phyloP scores from a whole-genome alignment of 1,139 yeast genomes.

The Lodderomyces oxycetoniae region DNA sequence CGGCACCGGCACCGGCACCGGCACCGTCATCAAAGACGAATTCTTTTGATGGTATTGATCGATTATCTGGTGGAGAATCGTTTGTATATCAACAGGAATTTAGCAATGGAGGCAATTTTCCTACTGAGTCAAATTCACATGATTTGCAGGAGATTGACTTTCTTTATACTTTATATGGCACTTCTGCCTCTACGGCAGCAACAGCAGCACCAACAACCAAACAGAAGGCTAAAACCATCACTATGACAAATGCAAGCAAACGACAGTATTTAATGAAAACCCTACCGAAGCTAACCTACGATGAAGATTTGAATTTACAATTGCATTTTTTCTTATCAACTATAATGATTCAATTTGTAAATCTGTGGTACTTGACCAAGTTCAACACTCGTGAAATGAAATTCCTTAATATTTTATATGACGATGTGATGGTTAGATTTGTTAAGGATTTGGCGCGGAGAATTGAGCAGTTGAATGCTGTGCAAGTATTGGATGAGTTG shows the following conservation, averaged over 20 bases:
- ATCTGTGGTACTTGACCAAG: constrained; percentile 38
- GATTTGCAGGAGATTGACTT: constrained; percentile 35
- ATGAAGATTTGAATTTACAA: constrained; percentile 27
- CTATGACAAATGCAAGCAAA: no score
- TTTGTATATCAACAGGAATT: neutral
- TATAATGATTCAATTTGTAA: constrained; percentile 31
- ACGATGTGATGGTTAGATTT: constrained; percentile 25
- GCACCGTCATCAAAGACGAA: neutral
- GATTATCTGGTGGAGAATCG: no score
- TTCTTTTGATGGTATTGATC: no score
- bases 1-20: no score
- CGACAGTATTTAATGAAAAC: no score
- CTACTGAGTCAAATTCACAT: no score
- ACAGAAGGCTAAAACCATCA: no score
- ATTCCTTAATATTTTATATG: constrained; percentile 30
- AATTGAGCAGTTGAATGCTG: constrained; percentile 9
- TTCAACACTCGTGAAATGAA: constrained; percentile 34
- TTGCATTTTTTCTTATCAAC: constrained; percentile 35
- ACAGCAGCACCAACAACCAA: no score
- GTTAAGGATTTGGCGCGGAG: constrained; percentile 19
- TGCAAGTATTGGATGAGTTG: constrained; percentile 22
- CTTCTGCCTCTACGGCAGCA: neutral
- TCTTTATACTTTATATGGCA: constrained; percentile 26
- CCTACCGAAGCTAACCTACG: constrained; percentile 22
- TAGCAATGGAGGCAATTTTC: no score